Conservation (phyloP, 495 filamentous ascomycete species). For the Penicillium riverlandense region DNA sequence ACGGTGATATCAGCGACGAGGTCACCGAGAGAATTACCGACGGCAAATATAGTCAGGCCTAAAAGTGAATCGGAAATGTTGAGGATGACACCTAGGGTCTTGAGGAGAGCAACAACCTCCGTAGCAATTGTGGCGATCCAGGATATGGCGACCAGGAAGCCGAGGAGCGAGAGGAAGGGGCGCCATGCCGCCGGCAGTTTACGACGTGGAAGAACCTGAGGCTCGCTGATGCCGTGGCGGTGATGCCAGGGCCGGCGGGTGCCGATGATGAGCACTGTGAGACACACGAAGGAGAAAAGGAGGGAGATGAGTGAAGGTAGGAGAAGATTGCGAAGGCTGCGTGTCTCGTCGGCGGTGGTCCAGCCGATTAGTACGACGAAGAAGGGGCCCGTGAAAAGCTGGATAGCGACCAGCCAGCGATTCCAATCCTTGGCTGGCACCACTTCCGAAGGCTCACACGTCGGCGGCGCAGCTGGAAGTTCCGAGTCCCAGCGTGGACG, state of each 20-base stretch:
- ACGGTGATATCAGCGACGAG: conserved; percentile 93
- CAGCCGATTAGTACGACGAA: conserved; percentile 74
- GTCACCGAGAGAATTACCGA: conserved; percentile 92
- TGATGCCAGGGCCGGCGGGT: conserved; percentile 35
- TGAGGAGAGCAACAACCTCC: conserved; percentile 92
- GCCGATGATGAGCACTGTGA: conserved; percentile 55
- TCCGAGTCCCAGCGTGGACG: conserved; percentile 37
- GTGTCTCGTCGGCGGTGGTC: conserved; percentile 56
- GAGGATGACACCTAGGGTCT: conserved; percentile 86
- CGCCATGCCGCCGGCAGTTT: conserved; percentile 55
- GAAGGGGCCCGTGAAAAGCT: conserved; percentile 81
- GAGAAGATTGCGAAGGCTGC: conserved; percentile 45
- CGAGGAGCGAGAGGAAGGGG: conserved; percentile 73
- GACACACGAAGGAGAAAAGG: conserved; percentile 56
- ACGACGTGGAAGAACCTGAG: conserved; percentile 16
- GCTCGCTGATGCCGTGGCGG: not conserved
- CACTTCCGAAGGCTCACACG: conserved; percentile 7
- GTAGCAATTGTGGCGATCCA: conserved; percentile 97
- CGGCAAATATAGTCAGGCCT: conserved; percentile 92
- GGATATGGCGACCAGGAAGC: conserved; percentile 84
- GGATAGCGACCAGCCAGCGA: conserved; percentile 78
- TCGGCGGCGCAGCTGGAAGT: conserved; percentile 22
- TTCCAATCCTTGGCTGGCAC: conserved; percentile 59
- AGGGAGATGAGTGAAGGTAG: conserved; percentile 62
- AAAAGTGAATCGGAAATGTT: conserved; percentile 94